phyloP scores from a whole-genome alignment of 495 filamentous ascomycete genomes.

The Aspergillus nanangensis region DNA sequence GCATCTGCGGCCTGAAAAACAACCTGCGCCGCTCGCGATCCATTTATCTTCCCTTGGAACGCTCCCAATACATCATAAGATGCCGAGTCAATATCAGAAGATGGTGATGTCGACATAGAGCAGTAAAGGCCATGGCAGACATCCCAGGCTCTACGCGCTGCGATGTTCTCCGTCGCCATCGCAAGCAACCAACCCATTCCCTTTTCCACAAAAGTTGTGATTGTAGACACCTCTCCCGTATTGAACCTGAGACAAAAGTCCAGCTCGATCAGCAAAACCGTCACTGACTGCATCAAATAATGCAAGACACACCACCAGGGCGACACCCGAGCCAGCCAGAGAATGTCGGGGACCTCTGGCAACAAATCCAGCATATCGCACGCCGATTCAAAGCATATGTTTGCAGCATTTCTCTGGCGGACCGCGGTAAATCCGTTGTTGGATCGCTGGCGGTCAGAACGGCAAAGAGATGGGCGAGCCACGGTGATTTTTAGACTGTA shows the following conservation, averaged over 20 bases:
- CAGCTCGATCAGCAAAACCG: constrained; percentile 52
- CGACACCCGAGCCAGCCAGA: constrained; percentile 38
- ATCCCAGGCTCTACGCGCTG: constrained; percentile 39
- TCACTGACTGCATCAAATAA: constrained; percentile 54
- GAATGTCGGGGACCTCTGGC: constrained; percentile 26
- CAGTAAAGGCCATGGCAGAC: neutral
- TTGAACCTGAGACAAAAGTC: constrained; percentile 26
- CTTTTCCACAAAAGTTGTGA: constrained; percentile 42
- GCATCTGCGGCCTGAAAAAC: no score
- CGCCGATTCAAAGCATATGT: constrained; percentile 47
- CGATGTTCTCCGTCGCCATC: constrained; percentile 41
- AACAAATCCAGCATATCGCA: constrained; percentile 44
- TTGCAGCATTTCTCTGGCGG: constrained; percentile 46
- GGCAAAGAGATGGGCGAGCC: constrained; percentile 52
- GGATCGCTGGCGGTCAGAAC: constrained; percentile 12
- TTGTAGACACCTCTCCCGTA: constrained; percentile 25
- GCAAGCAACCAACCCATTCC: constrained; percentile 43
- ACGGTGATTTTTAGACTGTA: constrained; percentile 53
- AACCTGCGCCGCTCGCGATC: no score
- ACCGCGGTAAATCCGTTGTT: no score
- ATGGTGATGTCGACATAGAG: no score
- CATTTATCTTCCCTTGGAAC: no score
- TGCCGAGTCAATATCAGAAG: no score
- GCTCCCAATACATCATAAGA: no score
- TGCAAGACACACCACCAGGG: constrained; percentile 62